Percentiles rank a stretch among this genome's conserved stretches.
Conservation (phyloP, 2,329 filamentous ascomycete species). For the Colletotrichum sp. region DNA sequence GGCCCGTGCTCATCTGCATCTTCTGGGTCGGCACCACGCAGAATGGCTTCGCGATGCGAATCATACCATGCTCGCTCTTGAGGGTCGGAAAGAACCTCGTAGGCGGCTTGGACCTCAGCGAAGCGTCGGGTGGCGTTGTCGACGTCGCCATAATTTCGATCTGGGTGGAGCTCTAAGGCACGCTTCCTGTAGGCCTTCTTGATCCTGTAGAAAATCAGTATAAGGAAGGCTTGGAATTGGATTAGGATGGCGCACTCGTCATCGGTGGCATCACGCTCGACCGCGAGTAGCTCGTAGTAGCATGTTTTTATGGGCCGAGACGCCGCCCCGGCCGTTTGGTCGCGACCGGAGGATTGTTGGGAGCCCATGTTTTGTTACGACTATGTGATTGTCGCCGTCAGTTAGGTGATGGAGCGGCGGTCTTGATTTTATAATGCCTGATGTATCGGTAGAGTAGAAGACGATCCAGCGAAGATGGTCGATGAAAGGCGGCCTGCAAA, state of each 20-base stretch:
- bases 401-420: not conserved
- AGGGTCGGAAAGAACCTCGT: constrained; percentile 93
- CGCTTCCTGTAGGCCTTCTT: constrained; percentile 92
- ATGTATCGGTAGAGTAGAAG: not conserved
- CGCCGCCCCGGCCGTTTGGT: constrained; percentile 26
- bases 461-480: not conserved
- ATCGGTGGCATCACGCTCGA: constrained; percentile 75
- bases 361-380: constrained; percentile 49
- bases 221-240: not conserved
- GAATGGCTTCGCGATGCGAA: constrained; percentile 85
- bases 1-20: constrained; percentile 55
- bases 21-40: constrained; percentile 65
- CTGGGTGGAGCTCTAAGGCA: constrained; percentile 91
- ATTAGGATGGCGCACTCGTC: constrained; percentile 67
- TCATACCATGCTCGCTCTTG: constrained; percentile 99
- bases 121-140: constrained; percentile 85
- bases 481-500: not conserved
- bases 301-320: constrained; percentile 63
- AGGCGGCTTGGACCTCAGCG: constrained; percentile 89
- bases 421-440: not conserved
- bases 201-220: constrained; percentile 60
- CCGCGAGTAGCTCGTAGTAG: constrained; percentile 84
- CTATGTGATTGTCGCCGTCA: not conserved
- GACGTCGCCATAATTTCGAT: constrained; percentile 88
- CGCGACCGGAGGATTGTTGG: constrained; percentile 55